A percentile compares a stretch with the other conserved stretches of the same genome.
Evolutionary conservation across 306 rosid genomes (phyloP).

Genomic region (Gleditsia sinensis): DNA sequence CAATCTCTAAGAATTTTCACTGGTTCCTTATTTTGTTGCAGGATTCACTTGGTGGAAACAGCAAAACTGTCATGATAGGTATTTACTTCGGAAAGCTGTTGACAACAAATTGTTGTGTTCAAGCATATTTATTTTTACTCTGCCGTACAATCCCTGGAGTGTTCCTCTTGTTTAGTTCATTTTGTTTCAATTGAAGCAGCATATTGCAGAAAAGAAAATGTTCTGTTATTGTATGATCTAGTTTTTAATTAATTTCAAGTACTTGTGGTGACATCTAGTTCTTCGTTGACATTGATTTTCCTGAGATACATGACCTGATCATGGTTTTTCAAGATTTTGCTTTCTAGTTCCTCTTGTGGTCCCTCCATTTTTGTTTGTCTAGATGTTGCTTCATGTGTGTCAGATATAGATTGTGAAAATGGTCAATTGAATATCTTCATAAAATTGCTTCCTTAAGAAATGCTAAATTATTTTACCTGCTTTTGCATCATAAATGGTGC

Average conservation of each 20-base stretch:
- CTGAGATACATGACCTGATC: background rate
- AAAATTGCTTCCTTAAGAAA: constrained; percentile 15
- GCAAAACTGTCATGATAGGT: constrained; percentile 94
- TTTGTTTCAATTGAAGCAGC: constrained; percentile 30
- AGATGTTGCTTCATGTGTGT: constrained; percentile 16
- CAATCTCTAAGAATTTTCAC: constrained; percentile 28
- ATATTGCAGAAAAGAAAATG: background rate
- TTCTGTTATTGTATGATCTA: constrained; percentile 15
- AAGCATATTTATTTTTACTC: constrained; percentile 23
- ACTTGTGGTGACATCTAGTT: background rate
- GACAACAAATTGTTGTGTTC: constrained; percentile 2
- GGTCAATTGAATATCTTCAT: background rate
- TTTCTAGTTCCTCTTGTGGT: background rate
- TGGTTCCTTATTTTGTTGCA: constrained; percentile 44
- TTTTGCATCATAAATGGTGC: constrained; percentile 37
- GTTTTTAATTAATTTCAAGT: constrained; percentile 19
- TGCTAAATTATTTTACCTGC: constrained; percentile 23
- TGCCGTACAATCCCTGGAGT: constrained; percentile 14
- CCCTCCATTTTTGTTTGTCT: background rate
- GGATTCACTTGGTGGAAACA: constrained; percentile 95
- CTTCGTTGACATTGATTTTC: background rate
- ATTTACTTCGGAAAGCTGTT: constrained; percentile 38
- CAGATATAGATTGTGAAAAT: background rate
- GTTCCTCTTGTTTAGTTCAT: constrained; percentile 23
- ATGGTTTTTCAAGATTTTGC: background rate